Evolutionary conservation across 2,329 filamentous ascomycete genomes (phyloP).

Genomic region (Scedosporium boydii): DNA sequence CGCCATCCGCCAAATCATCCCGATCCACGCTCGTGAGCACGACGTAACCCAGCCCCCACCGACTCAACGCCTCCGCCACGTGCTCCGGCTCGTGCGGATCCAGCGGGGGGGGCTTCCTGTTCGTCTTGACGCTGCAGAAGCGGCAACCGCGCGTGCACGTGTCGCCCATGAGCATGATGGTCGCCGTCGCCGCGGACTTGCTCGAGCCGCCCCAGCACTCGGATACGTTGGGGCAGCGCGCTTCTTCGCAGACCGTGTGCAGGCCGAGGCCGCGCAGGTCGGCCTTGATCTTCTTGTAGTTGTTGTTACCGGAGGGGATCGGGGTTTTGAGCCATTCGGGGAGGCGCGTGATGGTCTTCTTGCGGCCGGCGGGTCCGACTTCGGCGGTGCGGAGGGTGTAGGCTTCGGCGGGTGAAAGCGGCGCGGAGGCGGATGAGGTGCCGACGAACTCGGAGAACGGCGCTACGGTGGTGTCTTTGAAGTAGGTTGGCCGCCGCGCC

Average conservation of each 20-base stretch:
- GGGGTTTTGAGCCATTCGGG: slow-evolving; percentile 95
- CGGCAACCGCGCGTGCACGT: slow-evolving; percentile 94
- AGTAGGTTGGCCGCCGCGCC: slow-evolving; percentile 39
- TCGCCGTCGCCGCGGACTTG: slow-evolving; percentile 87
- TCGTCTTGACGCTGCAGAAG: slow-evolving; percentile 96
- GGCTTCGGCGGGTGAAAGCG: slow-evolving; percentile 42
- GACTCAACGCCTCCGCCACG: slow-evolving; percentile 80
- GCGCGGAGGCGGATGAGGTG: slow-evolving; percentile 26
- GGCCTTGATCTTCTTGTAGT: slow-evolving; percentile 91
- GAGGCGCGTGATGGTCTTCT: slow-evolving; percentile 61
- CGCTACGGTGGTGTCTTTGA: slow-evolving; percentile 48
- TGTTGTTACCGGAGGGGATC: slow-evolving; percentile 69
- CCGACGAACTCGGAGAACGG: slow-evolving; percentile 50
- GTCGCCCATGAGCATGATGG: slow-evolving; percentile 99
- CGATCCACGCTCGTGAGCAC: slow-evolving; percentile 90
- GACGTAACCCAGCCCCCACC: slow-evolving; percentile 94
- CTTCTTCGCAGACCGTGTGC: slow-evolving; percentile 97
- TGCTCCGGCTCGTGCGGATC: slow-evolving; percentile 96
- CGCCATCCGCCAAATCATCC: slow-evolving; percentile 83
- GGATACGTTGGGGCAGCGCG: slow-evolving; percentile 91
- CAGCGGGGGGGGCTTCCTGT: slow-evolving; percentile 61
- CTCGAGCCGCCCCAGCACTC: slow-evolving; percentile 93
- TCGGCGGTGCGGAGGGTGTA: slow-evolving; percentile 53
- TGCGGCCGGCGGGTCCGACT: slow-evolving; percentile 53
- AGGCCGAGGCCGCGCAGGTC: slow-evolving; percentile 82